Base-by-base conservation (phyloP, 306 rosid genomes). In the Sindora glabra region DNA sequence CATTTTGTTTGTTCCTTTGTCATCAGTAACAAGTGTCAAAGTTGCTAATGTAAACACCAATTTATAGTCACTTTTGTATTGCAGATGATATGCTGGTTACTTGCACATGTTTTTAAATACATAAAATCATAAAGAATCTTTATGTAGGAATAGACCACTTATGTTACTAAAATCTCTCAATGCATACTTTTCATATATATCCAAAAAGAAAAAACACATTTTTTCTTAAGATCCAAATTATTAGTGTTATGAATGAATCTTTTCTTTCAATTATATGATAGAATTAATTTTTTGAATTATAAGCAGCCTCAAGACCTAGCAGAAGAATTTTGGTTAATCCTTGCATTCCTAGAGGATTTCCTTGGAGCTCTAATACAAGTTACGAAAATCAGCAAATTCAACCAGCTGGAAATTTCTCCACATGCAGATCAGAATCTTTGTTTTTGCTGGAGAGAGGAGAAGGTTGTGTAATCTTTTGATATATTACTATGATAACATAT, bases 301-400 rank as follows among this genome's bases (percentile, higher is more conserved):
- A 11, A 71, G 70, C 76, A 79, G 81, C 70, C 34, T 71, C 78
- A 63, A 48, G 37, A 57, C 57, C 60, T 24, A 75, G 32, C 27
- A 27, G 51, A 48, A 69, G 59, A 32, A 52, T 27, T 42, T 16
- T 26, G 45, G 59, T 32, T 34, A 67, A 71, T 45, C 81, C 78
- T 34, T 79, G 85, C 69, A 68, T 80, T 73, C 82, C 86, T 48
- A 80, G 71, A 73, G 86, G 82, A 23, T 76, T 69, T 46, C 27
- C 71, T 34, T 45, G 58, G 67, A 49, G 49, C 21, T 56, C 57
- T 45, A 75, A 67, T 59, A 49, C 77, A 32, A 70, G 73, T 40
- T 17, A 71, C 62, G 53, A 22, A 25, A 39, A 72, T 25, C 67
- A 32, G 17, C 52, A 47, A 23, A 34, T 24, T 18, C 47, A 48